Percentiles rank a stretch among this genome's conserved stretches.
Conservation (phyloP, 306 rosid genomes). For the Castanospermum australe region DNA sequence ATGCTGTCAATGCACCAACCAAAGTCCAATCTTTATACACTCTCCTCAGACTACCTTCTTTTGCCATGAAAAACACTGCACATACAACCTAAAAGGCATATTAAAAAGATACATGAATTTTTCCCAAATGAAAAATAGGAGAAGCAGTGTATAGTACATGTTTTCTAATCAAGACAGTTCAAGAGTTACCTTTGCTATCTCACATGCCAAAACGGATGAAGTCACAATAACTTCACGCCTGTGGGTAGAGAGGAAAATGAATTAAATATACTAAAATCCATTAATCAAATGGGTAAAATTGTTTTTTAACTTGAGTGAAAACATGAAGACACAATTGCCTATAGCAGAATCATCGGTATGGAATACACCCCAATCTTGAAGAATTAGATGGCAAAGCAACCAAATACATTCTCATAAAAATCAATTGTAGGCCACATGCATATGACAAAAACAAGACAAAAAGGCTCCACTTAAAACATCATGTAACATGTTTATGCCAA, state of each 20-base stretch:
- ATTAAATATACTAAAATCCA: slow-evolving; percentile 28
- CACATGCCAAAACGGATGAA: slow-evolving; percentile 86
- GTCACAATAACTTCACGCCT: slow-evolving; percentile 94
- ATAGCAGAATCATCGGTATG: not conserved
- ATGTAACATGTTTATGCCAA: not conserved
- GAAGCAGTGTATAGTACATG: slow-evolving; percentile 4
- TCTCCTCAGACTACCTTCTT: slow-evolving; percentile 68
- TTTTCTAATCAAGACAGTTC: slow-evolving; percentile 13
- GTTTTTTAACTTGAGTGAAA: not conserved
- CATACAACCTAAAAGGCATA: slow-evolving; percentile 55
- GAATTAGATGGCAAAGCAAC: not conserved
- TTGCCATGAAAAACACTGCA: slow-evolving; percentile 81
- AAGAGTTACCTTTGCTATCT: slow-evolving; percentile 72
- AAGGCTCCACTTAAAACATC: not conserved
- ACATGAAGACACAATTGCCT: not conserved
- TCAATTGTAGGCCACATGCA: not conserved
- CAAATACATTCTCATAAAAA: not conserved
- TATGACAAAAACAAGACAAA: not conserved
- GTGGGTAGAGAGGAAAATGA: slow-evolving; percentile 23
- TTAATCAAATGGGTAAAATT: not conserved
- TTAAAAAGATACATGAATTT: slow-evolving; percentile 10
- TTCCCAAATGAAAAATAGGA: slow-evolving; percentile 3
- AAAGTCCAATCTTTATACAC: slow-evolving; percentile 76
- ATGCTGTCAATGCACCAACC: slow-evolving; percentile 86
- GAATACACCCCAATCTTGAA: not conserved